Base-by-base conservation (phyloP, 768 basidiomycete genomes). In the Nidularia pulvinata region DNA sequence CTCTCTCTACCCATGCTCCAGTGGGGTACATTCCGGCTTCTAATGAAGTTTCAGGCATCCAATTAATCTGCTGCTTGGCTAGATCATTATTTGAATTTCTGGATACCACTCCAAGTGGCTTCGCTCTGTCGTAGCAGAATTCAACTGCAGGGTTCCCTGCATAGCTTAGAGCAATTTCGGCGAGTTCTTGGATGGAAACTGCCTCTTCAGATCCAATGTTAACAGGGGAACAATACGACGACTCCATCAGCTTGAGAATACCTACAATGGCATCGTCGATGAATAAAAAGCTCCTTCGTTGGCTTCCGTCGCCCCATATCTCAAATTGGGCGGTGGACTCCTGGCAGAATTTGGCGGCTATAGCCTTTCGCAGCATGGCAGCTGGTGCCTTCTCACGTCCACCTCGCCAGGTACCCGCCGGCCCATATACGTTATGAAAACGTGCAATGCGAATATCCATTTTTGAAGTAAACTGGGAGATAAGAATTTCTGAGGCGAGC, bases 341-440 rank as follows among this genome's bases (percentile, higher is more conserved):
- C 7, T 49, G 49, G 1, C 59, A 47, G 16, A 69, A 51, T 43
- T 69, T 62, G 19, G 65, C 64, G 1, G 72, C 73, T 11, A 77
- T 45, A 1, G 81, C 80, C 57, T 85, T 86, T 5, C 83, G 77
- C 32, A 83, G 63, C 51, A 85, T 56, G 0, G 85, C 81, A 6
- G 83, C 84, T 0, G 82, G 83, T 1, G 67, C 83, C 58, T 85
- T 85, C 65, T 86, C 84, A 7, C 74, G 74, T 0, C 85, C 85
- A 36, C 75, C 70, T 47, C 63, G 68, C 81, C 80, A 85, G 1
- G 79, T 68, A 0, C 80, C 80, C 7, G 74, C 70, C 1, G 82
- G 83, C 9, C 84, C 83, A 53, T 73, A 84, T 11, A 86, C 70
- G 51, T 85, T 85, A 50, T 85, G 83, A 54, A 86, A 82, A 1